Evolutionary conservation across 495 filamentous ascomycete species (phyloP), one percentile per base, ranked within the genome.

Genomic region (Penicillium lividum): DNA sequence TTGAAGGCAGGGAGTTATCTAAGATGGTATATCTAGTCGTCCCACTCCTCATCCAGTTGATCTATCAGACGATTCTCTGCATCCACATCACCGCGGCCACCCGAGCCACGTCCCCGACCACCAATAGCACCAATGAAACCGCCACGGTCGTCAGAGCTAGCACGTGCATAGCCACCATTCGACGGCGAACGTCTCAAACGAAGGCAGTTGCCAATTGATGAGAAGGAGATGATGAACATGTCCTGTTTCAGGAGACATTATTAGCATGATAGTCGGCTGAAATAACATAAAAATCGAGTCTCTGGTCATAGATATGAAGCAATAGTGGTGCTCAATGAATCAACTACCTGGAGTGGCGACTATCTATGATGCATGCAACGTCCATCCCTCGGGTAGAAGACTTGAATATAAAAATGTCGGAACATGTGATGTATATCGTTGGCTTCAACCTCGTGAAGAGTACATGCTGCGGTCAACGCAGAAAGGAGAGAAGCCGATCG

Each of bases 41-140:
- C 76, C 77, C 77, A 98, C 69, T 97, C 92, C 71, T 98, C 94
- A 68, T 98, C 95, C 49, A 97, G 81, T 69, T 96, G 90, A 74
- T 98, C 94, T 66, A 98, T 98, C 62, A 98, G 73, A 55, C 91
- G 77, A 73, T 98, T 97, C 70, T 97, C 94, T 50, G 89, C 92
- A 43, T 97, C 94, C 0, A 87, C 68, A 54, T 75, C 77, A 54
- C 57, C 69, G 47, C 77, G 79, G 15, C 74, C 76, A 45, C 80
- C 51, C 5, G 61, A 69, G 43, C 77, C 72, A 38, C 68, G 65
- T 9, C 69, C 27, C 69, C 70, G 69, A 16, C 72, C 72, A 44
- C 73, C 72, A 47, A 76, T 70, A 5, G 72, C 73, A 29, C 69
- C 68, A 36, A 73, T 69, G 43, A 77, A 68, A 18, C 69, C 67